Base-by-base conservation (phyloP, 257 asterid species). In the Rhazya stricta region DNA sequence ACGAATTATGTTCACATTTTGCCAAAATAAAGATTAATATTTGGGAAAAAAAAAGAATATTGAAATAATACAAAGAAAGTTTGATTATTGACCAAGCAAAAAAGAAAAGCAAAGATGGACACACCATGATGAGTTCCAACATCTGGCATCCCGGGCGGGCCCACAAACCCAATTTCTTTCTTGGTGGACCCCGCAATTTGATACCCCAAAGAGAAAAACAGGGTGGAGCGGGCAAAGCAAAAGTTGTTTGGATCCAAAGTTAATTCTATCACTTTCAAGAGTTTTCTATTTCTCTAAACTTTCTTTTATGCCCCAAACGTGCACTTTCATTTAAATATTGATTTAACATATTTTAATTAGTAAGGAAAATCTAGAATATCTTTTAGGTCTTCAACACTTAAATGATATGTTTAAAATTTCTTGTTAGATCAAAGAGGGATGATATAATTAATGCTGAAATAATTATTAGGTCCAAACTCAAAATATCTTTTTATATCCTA, bases 171-270 rank as follows among this genome's bases (percentile, higher is more conserved):
- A 84, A 78, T 81, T 80, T 69, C 67, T 36, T 63, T 83, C 63
- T 71, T 23, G 25, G 77, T 71, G 85, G 89, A 79, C 73, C 90
- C 93, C 84, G 2, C 53, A 73, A 69, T 79, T 86, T 78, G 82
- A 76, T 85, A 73, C 86, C 83, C 79, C 56, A 39, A n/a, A 57
- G 46, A 74, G 61, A 56, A 77, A 36, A 68, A 76, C 80, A 80
- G 74, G 39, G 77, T 60, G 78, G 83, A 76, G 78, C 78, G 77
- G 81, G 79, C 83, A 80, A 87, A 86, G 79, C 77, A 72, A 85
- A 84, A 82, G 83, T 15, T 43, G 79, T 82, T 85, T 78, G 91
- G 91, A 87, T 90, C 96, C 94, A 84, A 90, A 90, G 94, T 79
- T 71, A 76, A 77, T 75, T 37, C 48, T 51, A 54, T 57, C 46